These are phyloP conservation scores for Cordyceps javanica DNA, from an alignment of 2,329 filamentous ascomycete genomes.

Conservation along the genomic window DNA sequence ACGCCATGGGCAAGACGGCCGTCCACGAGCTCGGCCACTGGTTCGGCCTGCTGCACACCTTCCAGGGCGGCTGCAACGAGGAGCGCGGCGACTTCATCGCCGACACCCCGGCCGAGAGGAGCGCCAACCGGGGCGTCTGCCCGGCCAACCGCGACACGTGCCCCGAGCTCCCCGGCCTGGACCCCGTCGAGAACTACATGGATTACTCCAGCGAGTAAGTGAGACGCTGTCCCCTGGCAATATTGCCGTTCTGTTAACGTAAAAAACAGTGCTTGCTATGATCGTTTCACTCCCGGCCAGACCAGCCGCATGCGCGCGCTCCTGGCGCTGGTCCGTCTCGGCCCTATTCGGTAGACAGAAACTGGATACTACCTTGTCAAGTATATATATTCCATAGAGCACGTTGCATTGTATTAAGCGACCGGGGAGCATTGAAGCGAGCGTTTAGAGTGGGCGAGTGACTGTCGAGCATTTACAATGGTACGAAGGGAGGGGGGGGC, in stretches of 20 bases:
- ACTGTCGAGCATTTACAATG: too few relatives aligned
- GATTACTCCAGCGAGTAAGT: slow-evolving; percentile 22
- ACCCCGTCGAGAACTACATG: slow-evolving; percentile 23
- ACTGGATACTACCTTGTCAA: background rate
- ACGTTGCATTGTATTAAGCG: background rate
- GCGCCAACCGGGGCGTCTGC: slow-evolving; percentile 5
- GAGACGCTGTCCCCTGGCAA: too few relatives aligned
- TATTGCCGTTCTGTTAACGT: background rate
- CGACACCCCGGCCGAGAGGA: slow-evolving; percentile 19
- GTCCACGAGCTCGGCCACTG: slow-evolving; percentile 32
- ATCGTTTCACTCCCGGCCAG: slow-evolving; percentile 37
- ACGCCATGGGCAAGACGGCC: slow-evolving; percentile 12
- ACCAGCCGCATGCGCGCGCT: background rate
- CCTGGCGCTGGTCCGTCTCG: background rate
- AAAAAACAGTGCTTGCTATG: slow-evolving; percentile 27
- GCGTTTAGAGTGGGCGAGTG: too few relatives aligned
- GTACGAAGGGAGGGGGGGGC: too few relatives aligned
- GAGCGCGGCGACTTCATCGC: slow-evolving; percentile 22
- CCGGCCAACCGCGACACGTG: slow-evolving; percentile 18
- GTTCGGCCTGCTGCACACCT: slow-evolving; percentile 32
- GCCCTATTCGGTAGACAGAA: background rate
- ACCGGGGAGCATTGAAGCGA: too few relatives aligned
- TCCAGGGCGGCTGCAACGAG: slow-evolving; percentile 25
- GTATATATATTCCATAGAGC: background rate
- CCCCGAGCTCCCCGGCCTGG: slow-evolving; percentile 17